A percentile compares a stretch with the other conserved stretches of the same genome.
These are phyloP conservation scores for Sophora flavescens DNA, from an alignment of 306 rosid genomes.

Conservation along the genomic window DNA sequence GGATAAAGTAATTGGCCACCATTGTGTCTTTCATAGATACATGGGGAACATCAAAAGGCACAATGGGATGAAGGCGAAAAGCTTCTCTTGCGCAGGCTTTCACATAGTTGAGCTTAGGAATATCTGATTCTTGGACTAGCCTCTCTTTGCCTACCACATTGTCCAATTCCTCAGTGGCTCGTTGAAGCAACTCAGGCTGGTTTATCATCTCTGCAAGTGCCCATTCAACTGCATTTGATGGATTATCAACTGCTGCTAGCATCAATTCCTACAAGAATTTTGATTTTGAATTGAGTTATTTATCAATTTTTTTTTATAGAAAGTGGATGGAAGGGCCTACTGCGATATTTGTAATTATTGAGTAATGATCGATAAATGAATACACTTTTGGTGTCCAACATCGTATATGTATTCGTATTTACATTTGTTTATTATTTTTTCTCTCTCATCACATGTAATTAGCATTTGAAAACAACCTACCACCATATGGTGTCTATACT, in stretches of 20 bases:
- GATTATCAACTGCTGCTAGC: conserved; percentile 54
- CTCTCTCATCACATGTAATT: no score
- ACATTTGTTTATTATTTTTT: no score
- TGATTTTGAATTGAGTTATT: no score
- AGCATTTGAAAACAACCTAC: no score
- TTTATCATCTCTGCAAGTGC: conserved; percentile 56
- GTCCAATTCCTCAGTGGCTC: conserved; percentile 53
- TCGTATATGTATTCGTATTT: no score
- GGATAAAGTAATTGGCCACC: conserved; percentile 51
- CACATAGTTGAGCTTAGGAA: conserved; percentile 54
- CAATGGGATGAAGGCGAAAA: conserved; percentile 58
- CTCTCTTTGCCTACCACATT: conserved; percentile 45
- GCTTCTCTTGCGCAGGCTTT: conserved; percentile 56
- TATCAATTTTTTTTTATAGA: no score
- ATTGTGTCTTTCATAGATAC: conserved; percentile 33
- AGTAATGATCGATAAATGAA: no score
- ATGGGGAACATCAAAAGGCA: conserved; percentile 55
- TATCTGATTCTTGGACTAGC: conserved; percentile 53
- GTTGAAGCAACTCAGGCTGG: conserved; percentile 44
- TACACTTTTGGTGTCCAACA: no score
- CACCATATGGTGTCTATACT: no score
- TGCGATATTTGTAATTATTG: no score
- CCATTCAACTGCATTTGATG: conserved; percentile 55
- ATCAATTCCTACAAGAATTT: conserved; percentile 47
- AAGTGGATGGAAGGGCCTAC: no score